These are phyloP conservation scores for Bolboschoenus planiculmis DNA, from an alignment of 176 grass and related monocot genomes.

Conservation along the genomic window DNA sequence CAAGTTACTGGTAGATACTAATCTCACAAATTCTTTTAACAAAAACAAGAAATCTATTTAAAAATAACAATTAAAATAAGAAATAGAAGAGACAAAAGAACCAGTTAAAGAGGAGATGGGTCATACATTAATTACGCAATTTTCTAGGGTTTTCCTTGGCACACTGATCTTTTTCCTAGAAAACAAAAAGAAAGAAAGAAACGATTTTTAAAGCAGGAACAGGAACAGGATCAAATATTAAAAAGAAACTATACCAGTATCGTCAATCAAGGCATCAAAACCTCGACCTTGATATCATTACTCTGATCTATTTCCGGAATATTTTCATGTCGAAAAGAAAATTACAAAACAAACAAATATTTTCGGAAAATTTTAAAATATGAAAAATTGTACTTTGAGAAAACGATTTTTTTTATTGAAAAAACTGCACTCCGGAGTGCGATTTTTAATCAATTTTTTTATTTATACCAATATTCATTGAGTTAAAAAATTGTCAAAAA, in stretches of 20 bases:
- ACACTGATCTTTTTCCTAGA: background rate
- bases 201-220: background rate
- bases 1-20: background rate
- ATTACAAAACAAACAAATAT: no score
- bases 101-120: background rate
- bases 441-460: no score
- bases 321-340: no score
- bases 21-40: background rate
- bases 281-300: background rate
- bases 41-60: background rate
- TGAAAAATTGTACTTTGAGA: no score
- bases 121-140: background rate
- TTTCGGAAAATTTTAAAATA: no score
- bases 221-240: background rate
- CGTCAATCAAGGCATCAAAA: slow-evolving; percentile 15
- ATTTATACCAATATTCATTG: no score
- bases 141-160: background rate
- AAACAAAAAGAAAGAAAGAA: background rate
- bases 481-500: no score
- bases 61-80: background rate
- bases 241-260: background rate
- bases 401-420: no score
- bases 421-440: no score
- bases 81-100: background rate
- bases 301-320: no score